phyloP scores from a whole-genome alignment of 2,329 filamentous ascomycete genomes.

The Microsporum audouinii region DNA sequence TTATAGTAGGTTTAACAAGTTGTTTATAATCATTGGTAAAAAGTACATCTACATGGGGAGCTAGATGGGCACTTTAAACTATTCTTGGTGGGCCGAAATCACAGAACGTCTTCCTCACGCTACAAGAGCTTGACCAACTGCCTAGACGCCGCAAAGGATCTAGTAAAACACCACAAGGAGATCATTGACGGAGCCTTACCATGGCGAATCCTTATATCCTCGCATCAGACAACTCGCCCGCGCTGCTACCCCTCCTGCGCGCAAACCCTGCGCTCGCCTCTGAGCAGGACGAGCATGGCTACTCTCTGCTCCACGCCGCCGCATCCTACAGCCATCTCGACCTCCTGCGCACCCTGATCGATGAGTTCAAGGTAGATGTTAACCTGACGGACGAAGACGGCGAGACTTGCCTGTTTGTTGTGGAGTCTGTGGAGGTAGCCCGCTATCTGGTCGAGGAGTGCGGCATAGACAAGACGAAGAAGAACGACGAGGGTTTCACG shows the following conservation, averaged over 20 bases:
- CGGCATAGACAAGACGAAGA: slow-evolving; percentile 52
- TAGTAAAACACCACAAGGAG: not conserved
- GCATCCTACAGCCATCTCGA: slow-evolving; percentile 82
- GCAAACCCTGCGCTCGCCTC: slow-evolving; percentile 65
- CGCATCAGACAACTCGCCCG: slow-evolving; percentile 68
- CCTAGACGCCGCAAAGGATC: not conserved
- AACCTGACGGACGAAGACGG: slow-evolving; percentile 81
- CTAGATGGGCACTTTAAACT: no score
- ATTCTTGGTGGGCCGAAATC: no score
- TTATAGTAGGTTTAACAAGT: no score
- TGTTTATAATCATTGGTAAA: no score
- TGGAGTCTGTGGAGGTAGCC: slow-evolving; percentile 69
- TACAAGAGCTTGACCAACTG: no score
- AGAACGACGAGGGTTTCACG: slow-evolving; percentile 64
- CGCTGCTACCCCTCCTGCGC: slow-evolving; percentile 62
- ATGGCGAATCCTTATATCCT: slow-evolving; percentile 49
- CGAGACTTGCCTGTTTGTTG: slow-evolving; percentile 91
- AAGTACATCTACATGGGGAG: no score
- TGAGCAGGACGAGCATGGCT: slow-evolving; percentile 78
- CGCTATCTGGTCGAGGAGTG: slow-evolving; percentile 73
- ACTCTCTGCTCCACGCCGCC: slow-evolving; percentile 86
- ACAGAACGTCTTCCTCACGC: no score
- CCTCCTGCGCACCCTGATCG: slow-evolving; percentile 63
- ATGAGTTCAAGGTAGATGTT: slow-evolving; percentile 64
- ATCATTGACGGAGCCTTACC: not conserved